Base-by-base conservation (phyloP, 2,329 filamentous ascomycete genomes). In the Westerdykella ornata region DNA sequence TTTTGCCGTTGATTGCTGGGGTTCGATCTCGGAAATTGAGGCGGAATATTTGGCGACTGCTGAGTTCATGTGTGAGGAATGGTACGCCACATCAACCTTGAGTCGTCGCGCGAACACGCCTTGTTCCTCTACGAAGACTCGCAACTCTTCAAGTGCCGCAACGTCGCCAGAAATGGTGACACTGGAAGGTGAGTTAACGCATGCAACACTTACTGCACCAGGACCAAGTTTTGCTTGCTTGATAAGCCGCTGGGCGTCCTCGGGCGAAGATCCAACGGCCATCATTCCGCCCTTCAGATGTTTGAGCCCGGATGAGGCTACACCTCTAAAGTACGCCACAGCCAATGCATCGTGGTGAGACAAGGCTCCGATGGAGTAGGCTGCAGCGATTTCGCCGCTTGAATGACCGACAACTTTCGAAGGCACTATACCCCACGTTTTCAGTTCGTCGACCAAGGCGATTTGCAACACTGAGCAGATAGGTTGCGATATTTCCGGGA, bases 81-180 rank as follows among this genome's bases (percentile, higher is more conserved):
- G 72, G 39, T 73, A 74, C 0, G 72, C 72, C 9, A 54, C 60
- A 18, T 69, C 66, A 1, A 72, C 68, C 35, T 63, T 57, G 2
- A 74, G 62, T 14, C 54, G 44, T 1, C 69, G 54, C 3, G 55
- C 58, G 42, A 72, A 72, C 6, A 59, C 57, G 7, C 57, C 49
- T n/a, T 64, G 53, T 3, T 60, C 56, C 5, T 67, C 51, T 0
- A 72, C 45, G 1, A 51, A 44, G 1, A 49, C 40, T 13, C 60
- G 53, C 1, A 62, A 44, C 35, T 63, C 54, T 0, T 60, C 45
- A 9, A 73, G 61, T 2, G 60, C 66, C 39, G 60, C 53, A 0
- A 36, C 33, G 43, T 72, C 67, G 1, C 72, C 71, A 7, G 69
- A 71, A 1, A 72, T 37, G 0, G 71, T 74, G 1, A 71, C 52